phyloP scores from a whole-genome alignment of 768 basidiomycete species.

The Russula compacta region DNA sequence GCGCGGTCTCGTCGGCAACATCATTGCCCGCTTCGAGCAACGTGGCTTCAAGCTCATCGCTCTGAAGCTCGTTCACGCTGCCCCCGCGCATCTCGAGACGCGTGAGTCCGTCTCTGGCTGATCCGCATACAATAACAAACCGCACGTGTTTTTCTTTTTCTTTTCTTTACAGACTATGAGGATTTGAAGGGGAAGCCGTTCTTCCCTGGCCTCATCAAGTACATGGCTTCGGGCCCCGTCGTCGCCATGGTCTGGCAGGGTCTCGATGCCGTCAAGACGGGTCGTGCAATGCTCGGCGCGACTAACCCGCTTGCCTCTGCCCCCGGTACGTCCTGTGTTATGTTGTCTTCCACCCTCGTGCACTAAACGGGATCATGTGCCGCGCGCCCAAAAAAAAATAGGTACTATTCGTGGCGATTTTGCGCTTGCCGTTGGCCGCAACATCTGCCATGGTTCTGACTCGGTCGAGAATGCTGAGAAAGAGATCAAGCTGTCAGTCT shows the following conservation, averaged over 20 bases:
- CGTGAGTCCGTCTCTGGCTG: constrained; percentile 36
- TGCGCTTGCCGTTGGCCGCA: constrained; percentile 88
- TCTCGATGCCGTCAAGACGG: constrained; percentile 88
- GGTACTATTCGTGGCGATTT: constrained; percentile 96
- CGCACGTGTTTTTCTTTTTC: neutral
- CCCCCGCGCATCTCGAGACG: constrained; percentile 80
- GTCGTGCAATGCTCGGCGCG: constrained; percentile 90
- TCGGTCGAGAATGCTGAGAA: constrained; percentile 84
- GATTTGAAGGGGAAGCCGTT: constrained; percentile 92
- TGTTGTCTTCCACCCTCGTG: no score
- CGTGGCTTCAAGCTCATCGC: constrained; percentile 97
- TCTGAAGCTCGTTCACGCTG: constrained; percentile 80
- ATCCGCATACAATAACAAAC: neutral
- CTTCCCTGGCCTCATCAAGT: constrained; percentile 94
- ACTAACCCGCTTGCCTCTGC: constrained; percentile 92
- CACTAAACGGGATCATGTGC: neutral
- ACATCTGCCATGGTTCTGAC: constrained; percentile 90
- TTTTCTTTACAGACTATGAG: constrained; percentile 66
- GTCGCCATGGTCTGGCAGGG: constrained; percentile 96
- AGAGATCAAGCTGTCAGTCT: constrained; percentile 80
- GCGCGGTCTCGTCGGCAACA: constrained; percentile 89
- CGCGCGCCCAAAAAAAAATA: constrained; percentile 22
- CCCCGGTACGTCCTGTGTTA: constrained; percentile 48
- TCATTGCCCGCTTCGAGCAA: constrained; percentile 93
- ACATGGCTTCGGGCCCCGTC: constrained; percentile 95